Base-by-base conservation (phyloP, 2,329 filamentous ascomycete genomes). In the Cordyceps javanica region DNA sequence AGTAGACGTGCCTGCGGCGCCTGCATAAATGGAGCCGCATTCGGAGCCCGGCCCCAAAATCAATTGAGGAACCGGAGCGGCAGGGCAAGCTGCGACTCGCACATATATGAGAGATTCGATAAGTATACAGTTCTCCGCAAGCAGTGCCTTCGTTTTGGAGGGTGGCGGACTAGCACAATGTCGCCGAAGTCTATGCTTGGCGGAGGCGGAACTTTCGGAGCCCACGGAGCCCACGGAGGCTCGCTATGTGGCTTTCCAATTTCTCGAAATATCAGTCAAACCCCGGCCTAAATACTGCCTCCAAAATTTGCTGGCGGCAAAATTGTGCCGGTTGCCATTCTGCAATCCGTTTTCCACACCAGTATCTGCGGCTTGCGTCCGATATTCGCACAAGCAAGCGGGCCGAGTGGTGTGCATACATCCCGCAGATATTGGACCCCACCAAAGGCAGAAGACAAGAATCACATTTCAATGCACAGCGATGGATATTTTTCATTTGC, bases 1-100 rank as follows among this genome's bases (percentile, higher is more conserved):
- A 73, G 62, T 82, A 10, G 25, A 23, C 7, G 1, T 4, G 13
- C 9, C 25, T 8, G n/a, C n/a, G n/a, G 13, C 11, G 13, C 13
- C 8, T 14, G 32, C 8, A 14, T n/a, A 6, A 26, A 16, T n/a
- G 42, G 25, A 9, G 6, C 25, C 19, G 3, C 6, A 41, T 5
- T 26, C 14, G 1, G 39, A 3, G n/a, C 42, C 42, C 28, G 14
- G 5, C 23, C 8, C 10, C 5, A 10, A 26, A 19, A 7, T 13
- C 32, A 21, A 50, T 14, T 25, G n/a, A n/a, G n/a, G n/a, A n/a
- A n/a, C n/a, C n/a, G n/a, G n/a, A n/a, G n/a, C n/a, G n/a, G 10
- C 23, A 21, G 9, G 26, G 49, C 36, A 19, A 36, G 30, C 25
- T 11, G 7, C 25, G 13, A 4, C 39, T 36, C 36, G 25, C 36